Evolutionary conservation across 805 yeast genomes (phyloP).

Genomic region (Candida loeiensis): DNA sequence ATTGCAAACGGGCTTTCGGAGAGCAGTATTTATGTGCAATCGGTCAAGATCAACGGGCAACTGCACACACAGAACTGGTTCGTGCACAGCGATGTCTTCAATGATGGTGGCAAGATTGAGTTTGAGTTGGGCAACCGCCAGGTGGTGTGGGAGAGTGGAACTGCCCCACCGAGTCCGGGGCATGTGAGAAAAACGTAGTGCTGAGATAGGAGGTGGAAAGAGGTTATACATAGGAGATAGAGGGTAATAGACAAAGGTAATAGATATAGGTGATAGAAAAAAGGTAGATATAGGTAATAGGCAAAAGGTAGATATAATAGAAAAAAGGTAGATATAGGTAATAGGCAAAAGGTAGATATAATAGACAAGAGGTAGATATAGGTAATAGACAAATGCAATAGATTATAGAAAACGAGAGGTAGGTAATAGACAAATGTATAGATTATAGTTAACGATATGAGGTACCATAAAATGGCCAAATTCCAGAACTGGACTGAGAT

Average conservation of each 20-base stretch:
- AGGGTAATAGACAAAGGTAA: not conserved
- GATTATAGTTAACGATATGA: too few relatives aligned
- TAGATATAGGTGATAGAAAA: not conserved
- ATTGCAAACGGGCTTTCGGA: conserved; percentile 20
- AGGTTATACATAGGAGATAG: too few relatives aligned
- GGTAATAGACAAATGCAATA: not conserved
- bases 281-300: not conserved
- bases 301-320: not conserved
- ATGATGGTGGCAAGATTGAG: conserved; percentile 22
- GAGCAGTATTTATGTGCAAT: conserved; percentile 24
- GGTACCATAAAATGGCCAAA: too few relatives aligned
- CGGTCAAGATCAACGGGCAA: conserved; percentile 27
- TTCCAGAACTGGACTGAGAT: too few relatives aligned
- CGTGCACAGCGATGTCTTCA: conserved; percentile 27
- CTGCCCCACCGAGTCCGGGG: conserved; percentile 26
- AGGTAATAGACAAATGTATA: not conserved
- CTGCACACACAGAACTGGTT: conserved; percentile 27
- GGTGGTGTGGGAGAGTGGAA: conserved; percentile 23
- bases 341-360: not conserved
- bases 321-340: not conserved
- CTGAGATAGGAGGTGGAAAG: too few relatives aligned
- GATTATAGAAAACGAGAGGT: not conserved
- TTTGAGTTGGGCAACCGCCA: conserved; percentile 17
- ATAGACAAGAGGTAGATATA: not conserved
- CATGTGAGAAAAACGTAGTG: conserved; percentile 10